phyloP scores from a whole-genome alignment of 192 early-diverging fungal species.

The Phlyctochytrium bullatum region DNA sequence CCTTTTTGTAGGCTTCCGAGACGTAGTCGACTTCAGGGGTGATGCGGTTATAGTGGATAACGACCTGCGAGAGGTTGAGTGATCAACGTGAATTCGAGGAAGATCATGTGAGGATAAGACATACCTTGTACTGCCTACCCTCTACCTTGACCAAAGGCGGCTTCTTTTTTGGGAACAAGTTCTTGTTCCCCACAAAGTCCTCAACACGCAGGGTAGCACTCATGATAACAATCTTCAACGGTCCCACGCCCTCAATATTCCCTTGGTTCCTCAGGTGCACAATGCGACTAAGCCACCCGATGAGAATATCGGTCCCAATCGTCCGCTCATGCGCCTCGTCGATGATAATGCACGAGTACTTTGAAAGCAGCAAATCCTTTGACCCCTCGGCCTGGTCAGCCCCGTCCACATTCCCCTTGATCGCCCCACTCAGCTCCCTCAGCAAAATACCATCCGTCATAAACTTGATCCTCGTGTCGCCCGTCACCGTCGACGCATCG shows the following conservation, averaged over 20 bases:
- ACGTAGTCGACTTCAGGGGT: constrained; percentile 90
- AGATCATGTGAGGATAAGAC: not conserved
- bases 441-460: constrained; percentile 99
- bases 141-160: constrained; percentile 92
- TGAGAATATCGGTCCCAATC: constrained; percentile 95
- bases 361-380: constrained; percentile 79
- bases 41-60: constrained; percentile 87
- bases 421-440: constrained; percentile 70
- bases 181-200: constrained; percentile 86
- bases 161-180: constrained; percentile 61
- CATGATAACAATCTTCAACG: constrained; percentile 97
- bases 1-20: constrained; percentile 84
- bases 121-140: constrained; percentile 84
- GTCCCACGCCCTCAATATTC: constrained; percentile 51
- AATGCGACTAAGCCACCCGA: constrained; percentile 94
- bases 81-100: constrained; percentile 1
- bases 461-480: constrained; percentile 89
- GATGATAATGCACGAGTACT: constrained; percentile 95
- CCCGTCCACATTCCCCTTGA: constrained; percentile 10
- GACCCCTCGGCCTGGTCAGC: not conserved
- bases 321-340: constrained; percentile 99
- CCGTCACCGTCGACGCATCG: constrained; percentile 69
- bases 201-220: constrained; percentile 95
- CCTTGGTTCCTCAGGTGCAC: constrained; percentile 68
- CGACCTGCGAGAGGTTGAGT: constrained; percentile 60